Evolutionary conservation across 352 stramenopile genomes (phyloP).

Genomic region (Pythium vanterpoolii): DNA sequence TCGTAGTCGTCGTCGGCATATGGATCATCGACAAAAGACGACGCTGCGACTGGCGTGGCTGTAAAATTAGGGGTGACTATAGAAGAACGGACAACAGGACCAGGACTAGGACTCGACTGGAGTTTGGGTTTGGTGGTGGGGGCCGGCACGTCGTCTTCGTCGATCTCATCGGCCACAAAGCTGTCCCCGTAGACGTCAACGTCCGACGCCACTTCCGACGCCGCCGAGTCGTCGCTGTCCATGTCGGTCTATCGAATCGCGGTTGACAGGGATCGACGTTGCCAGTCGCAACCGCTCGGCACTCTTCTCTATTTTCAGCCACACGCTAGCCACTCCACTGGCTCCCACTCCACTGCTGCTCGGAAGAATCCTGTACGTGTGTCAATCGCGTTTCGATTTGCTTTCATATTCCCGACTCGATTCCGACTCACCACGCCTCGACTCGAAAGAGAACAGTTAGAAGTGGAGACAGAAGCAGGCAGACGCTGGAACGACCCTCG

Average conservation of each 20-base stretch:
- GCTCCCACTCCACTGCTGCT: neutral
- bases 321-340: neutral
- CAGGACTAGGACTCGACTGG: slow-evolving; percentile 19
- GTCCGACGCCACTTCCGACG: slow-evolving; percentile 65
- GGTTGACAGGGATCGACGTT: neutral
- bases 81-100: slow-evolving; percentile 8
- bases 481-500: slow-evolving; percentile 10
- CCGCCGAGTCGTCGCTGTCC: slow-evolving; percentile 72
- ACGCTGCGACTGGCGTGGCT: slow-evolving; percentile 9
- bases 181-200: slow-evolving; percentile 39
- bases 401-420: neutral
- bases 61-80: neutral
- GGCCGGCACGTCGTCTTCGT: slow-evolving; percentile 33
- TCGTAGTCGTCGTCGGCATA: slow-evolving; percentile 39
- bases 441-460: neutral
- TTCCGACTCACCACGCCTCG: neutral
- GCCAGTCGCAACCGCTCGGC: neutral
- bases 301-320: neutral
- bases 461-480: neutral
- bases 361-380: neutral
- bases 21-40: too few species aligned
- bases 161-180: slow-evolving; percentile 47
- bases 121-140: neutral
- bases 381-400: too few species aligned
- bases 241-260: slow-evolving; percentile 18